A percentile compares a stretch with the other conserved stretches of the same genome.
Evolutionary conservation across 106 monocot genomes (phyloP).

Genomic region (Dendrobium nobile): DNA sequence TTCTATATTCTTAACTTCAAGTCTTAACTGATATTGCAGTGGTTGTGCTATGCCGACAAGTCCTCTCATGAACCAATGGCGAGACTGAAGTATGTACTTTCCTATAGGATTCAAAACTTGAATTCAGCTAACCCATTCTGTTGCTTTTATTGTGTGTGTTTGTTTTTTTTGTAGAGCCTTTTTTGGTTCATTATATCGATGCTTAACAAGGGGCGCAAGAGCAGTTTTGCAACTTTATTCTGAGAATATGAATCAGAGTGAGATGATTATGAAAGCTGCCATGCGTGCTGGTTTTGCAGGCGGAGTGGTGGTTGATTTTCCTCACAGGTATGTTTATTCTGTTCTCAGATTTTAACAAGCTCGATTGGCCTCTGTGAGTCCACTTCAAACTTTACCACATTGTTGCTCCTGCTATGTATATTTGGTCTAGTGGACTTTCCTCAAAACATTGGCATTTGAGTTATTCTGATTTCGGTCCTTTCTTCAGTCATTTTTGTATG

Average conservation of each 20-base stretch:
- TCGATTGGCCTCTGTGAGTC: background rate
- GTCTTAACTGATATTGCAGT: conserved; percentile 39
- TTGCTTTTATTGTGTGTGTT: background rate
- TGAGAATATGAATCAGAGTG: conserved; percentile 91
- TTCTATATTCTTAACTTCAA: background rate
- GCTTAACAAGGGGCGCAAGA: conserved; percentile 90
- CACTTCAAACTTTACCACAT: background rate
- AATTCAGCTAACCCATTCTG: background rate
- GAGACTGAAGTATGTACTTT: conserved; percentile 71
- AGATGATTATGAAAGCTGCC: conserved; percentile 89
- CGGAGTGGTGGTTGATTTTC: conserved; percentile 91
- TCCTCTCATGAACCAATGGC: conserved; percentile 92
- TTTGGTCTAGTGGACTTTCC: background rate
- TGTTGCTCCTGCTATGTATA: background rate
- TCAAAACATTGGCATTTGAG: background rate
- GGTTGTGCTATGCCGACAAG: conserved; percentile 94
- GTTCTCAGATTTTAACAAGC: background rate
- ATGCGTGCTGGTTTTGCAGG: conserved; percentile 98
- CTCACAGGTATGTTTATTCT: conserved; percentile 62
- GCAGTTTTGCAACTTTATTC: conserved; percentile 94
- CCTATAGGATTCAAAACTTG: background rate
- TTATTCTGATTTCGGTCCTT: background rate
- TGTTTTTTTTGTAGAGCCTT: conserved; percentile 57
- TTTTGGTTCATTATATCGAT: conserved; percentile 90
- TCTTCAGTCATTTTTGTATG: background rate